Percentiles rank a stretch among this genome's conserved stretches.
phyloP scores from a whole-genome alignment of 345 rosid species.

The Nephelium lappaceum region DNA sequence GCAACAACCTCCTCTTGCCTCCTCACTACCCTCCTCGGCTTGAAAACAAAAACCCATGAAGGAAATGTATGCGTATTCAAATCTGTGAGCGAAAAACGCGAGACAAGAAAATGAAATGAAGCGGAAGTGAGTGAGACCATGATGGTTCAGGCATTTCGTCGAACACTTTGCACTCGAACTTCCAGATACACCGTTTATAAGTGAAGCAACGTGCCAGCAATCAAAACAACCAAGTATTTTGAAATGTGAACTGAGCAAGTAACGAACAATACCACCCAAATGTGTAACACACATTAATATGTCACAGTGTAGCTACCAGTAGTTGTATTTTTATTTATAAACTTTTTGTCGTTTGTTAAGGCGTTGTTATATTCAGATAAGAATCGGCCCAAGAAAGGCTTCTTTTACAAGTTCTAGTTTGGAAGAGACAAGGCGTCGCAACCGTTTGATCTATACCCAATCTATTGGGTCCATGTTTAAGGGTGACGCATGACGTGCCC shows the following conservation, averaged over 20 bases:
- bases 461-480: too few relatives aligned
- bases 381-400: not conserved
- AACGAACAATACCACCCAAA: conserved; percentile 59
- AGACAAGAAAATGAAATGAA: conserved; percentile 31
- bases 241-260: conserved; percentile 34
- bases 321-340: not conserved
- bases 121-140: conserved; percentile 61
- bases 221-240: not conserved
- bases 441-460: not conserved
- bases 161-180: conserved; percentile 36
- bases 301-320: not conserved
- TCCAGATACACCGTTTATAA: not conserved
- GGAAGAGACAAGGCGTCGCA: not conserved
- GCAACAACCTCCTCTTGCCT: conserved; percentile 11
- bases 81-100: conserved; percentile 31
- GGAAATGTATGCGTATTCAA: conserved; percentile 27
- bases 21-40: not conserved
- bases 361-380: not conserved
- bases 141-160: conserved; percentile 94
- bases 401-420: not conserved
- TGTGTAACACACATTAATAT: conserved; percentile 28
- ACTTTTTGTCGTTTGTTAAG: not conserved
- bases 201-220: not conserved
- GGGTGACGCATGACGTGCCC: too few relatives aligned
- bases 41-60: conserved; percentile 21